Conservation (phyloP, 306 rosid genomes). For the Mimosa pudica region DNA sequence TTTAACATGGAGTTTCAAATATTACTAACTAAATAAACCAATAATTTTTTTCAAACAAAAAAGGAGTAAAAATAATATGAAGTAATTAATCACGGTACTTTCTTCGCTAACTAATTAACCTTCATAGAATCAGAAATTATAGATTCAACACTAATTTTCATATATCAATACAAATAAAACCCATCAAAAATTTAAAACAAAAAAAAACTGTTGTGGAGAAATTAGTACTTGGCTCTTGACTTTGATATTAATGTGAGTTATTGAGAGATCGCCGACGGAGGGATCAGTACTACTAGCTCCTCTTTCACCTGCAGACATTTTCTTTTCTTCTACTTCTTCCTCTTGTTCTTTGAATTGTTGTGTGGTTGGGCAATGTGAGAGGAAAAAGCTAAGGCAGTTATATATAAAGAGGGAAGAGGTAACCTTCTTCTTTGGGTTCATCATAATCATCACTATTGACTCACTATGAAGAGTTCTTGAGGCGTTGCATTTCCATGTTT, state of each 20-base stretch:
- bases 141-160: no score
- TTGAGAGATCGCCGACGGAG: slow-evolving; percentile 48
- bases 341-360: background rate
- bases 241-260: slow-evolving; percentile 66
- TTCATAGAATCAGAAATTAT: no score
- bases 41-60: no score
- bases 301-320: slow-evolving; percentile 48
- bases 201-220: background rate
- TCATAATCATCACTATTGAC: slow-evolving; percentile 6
- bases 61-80: no score
- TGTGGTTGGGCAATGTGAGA: background rate
- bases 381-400: background rate
- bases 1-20: no score
- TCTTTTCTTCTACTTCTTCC: background rate
- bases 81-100: no score
- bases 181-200: background rate
- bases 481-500: slow-evolving; percentile 31
- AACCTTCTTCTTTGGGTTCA: background rate
- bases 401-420: background rate
- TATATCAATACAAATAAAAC: no score
- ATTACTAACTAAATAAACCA: no score
- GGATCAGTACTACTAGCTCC: background rate
- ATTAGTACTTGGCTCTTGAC: slow-evolving; percentile 69
- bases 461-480: background rate
- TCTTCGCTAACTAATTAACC: no score